These are phyloP conservation scores for Daphne laureola DNA, from an alignment of 441 rosid species.

Conservation along the genomic window DNA sequence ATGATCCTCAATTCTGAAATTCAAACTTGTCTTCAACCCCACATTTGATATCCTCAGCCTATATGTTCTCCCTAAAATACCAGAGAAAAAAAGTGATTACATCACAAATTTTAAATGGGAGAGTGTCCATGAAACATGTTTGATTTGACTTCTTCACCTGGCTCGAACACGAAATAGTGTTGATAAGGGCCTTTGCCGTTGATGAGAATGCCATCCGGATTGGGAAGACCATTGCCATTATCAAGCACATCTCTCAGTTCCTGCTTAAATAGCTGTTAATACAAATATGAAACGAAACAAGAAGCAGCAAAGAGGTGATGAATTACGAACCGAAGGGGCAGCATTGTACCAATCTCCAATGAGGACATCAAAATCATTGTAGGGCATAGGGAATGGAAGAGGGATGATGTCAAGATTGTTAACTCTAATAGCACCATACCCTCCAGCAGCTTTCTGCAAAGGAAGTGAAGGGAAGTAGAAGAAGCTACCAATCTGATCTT, in stretches of 20 bases:
- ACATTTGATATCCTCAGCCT: constrained; percentile 35
- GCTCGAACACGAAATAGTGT: constrained; percentile 26
- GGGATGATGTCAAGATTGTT: constrained; percentile 36
- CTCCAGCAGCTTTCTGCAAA: constrained; percentile 65
- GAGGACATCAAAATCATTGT: constrained; percentile 46
- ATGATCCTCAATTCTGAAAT: constrained; percentile 37
- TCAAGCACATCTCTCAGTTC: constrained; percentile 31
- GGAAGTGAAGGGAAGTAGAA: constrained; percentile 56
- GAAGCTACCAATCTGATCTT: constrained; percentile 73
- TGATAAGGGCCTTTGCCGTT: constrained; percentile 39
- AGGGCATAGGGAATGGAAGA: constrained; percentile 50
- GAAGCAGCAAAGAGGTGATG: background rate
- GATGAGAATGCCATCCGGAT: constrained; percentile 33
- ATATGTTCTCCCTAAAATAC: constrained; percentile 23
- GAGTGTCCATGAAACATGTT: background rate
- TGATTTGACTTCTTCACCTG: constrained; percentile 16
- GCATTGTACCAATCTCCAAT: constrained; percentile 56
- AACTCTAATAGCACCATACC: constrained; percentile 51
- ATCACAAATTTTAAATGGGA: too few species aligned
- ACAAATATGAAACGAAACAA: background rate
- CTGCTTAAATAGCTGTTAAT: constrained; percentile 11
- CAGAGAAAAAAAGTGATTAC: background rate
- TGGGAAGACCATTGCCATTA: constrained; percentile 22
- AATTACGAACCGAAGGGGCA: constrained; percentile 35
- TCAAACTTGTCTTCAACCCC: constrained; percentile 29